These are phyloP conservation scores for Monilinia vaccinii-corymbosi DNA, from an alignment of 2,329 filamentous ascomycete species.

Conservation along the genomic window DNA sequence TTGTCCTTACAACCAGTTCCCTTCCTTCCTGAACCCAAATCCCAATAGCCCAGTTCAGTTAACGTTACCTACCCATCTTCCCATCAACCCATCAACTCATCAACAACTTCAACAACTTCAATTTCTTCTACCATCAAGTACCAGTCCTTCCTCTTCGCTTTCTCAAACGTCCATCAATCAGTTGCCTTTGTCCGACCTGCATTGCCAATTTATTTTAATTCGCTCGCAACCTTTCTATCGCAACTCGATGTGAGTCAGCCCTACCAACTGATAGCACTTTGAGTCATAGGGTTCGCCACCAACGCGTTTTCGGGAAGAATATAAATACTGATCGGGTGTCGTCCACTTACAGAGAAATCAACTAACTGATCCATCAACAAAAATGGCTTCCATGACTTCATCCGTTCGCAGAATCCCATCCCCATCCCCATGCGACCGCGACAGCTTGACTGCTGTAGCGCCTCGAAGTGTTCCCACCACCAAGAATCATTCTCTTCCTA, in stretches of 20 bases:
- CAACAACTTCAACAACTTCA: constrained; percentile 13
- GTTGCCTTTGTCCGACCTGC: constrained; percentile 16
- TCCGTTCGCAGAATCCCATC: constrained; percentile 55
- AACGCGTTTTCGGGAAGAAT: constrained; percentile 12
- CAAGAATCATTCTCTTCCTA: constrained; percentile 61
- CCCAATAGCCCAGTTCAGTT: too few relatives aligned
- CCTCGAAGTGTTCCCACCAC: constrained; percentile 47
- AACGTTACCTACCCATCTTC: constrained; percentile 9
- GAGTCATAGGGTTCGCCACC: constrained; percentile 6
- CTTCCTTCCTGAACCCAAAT: too few relatives aligned
- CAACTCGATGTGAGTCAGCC: constrained; percentile 30
- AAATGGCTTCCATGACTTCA: constrained; percentile 57
- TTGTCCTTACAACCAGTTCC: background rate
- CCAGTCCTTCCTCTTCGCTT: constrained; percentile 13
- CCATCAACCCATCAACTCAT: background rate
- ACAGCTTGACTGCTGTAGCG: constrained; percentile 67
- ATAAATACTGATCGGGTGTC: constrained; percentile 22
- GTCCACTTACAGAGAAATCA: constrained; percentile 28
- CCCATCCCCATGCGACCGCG: constrained; percentile 50
- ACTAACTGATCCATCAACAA: constrained; percentile 28
- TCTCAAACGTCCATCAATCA: constrained; percentile 16
- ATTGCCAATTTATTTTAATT: constrained; percentile 20
- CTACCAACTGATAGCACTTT: background rate
- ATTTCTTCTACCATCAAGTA: constrained; percentile 21
- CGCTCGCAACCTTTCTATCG: constrained; percentile 26